Conservation (phyloP, 768 basidiomycete genomes). For the Lactarius sanguifluus region DNA sequence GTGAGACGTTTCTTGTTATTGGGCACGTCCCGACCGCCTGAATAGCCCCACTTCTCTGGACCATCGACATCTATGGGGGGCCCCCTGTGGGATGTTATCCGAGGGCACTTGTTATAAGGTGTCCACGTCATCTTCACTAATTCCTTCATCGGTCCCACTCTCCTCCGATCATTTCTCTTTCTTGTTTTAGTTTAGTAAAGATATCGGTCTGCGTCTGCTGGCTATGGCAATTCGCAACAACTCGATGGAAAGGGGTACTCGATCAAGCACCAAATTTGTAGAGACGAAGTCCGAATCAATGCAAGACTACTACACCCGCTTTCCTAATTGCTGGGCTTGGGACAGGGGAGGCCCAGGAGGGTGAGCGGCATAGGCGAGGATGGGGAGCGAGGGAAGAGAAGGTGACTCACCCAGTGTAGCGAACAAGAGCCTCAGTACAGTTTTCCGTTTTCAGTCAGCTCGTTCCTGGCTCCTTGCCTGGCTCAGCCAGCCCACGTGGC, state of each 20-base stretch:
- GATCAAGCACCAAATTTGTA: neutral
- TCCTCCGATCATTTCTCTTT: neutral
- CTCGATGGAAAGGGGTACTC: neutral
- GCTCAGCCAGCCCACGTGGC: too few relatives aligned
- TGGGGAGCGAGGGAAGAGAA: too few relatives aligned
- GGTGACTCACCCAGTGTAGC: too few relatives aligned
- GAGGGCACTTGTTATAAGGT: neutral
- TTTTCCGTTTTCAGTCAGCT: too few relatives aligned
- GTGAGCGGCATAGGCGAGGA: too few relatives aligned
- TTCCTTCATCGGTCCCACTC: too few relatives aligned
- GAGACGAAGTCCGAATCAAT: neutral
- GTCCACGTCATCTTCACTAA: neutral
- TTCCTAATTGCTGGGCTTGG: constrained; percentile 10
- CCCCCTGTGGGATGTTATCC: neutral
- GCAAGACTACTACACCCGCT: constrained; percentile 12
- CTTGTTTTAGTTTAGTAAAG: neutral
- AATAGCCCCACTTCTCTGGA: neutral
- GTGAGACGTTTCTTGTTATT: neutral
- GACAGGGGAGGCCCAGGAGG: too few relatives aligned
- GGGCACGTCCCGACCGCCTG: neutral
- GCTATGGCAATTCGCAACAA: neutral
- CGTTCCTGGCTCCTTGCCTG: too few relatives aligned
- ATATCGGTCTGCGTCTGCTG: neutral
- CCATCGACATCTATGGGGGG: neutral
- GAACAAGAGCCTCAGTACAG: too few relatives aligned